phyloP scores from a whole-genome alignment of 768 basidiomycete species.

The Leucocoprinus leucothites region DNA sequence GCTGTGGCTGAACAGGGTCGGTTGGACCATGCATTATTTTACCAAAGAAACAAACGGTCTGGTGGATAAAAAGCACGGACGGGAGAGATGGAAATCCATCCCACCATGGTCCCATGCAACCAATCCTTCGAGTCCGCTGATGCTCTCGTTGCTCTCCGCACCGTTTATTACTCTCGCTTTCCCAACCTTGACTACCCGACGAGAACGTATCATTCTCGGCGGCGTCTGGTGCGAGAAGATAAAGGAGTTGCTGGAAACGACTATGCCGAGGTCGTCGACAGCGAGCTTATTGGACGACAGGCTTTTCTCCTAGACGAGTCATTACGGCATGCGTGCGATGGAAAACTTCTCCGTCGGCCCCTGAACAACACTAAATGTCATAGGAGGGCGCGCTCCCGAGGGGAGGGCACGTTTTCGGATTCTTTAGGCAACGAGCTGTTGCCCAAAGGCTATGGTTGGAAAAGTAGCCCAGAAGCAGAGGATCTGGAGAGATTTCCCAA shows the following conservation, averaged over 20 bases:
- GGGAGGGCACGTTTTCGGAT: not conserved
- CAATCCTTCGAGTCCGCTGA: constrained; percentile 14
- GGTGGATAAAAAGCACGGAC: not conserved
- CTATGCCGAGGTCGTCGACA: not conserved
- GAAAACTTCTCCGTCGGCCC: constrained; percentile 4
- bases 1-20: not conserved
- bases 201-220: not conserved
- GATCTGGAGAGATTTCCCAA: not conserved
- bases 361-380: not conserved
- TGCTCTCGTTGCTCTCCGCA: constrained; percentile 15
- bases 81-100: not conserved
- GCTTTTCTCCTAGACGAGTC: constrained; percentile 10
- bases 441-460: not conserved
- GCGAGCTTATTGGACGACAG: constrained; percentile 10
- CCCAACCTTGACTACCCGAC: not conserved
- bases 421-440: not conserved
- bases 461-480: not conserved
- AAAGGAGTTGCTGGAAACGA: constrained; percentile 1
- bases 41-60: not conserved
- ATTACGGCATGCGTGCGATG: constrained; percentile 7
- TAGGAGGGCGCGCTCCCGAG: not conserved
- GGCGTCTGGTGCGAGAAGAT: not conserved
- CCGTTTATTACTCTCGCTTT: constrained; percentile 8
- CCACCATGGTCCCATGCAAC: not conserved
- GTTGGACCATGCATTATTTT: not conserved